A percentile compares a stretch with the other conserved stretches of the same genome.
phyloP scores from a whole-genome alignment of 352 stramenopile species.

The Thalassiosira pacifica region DNA sequence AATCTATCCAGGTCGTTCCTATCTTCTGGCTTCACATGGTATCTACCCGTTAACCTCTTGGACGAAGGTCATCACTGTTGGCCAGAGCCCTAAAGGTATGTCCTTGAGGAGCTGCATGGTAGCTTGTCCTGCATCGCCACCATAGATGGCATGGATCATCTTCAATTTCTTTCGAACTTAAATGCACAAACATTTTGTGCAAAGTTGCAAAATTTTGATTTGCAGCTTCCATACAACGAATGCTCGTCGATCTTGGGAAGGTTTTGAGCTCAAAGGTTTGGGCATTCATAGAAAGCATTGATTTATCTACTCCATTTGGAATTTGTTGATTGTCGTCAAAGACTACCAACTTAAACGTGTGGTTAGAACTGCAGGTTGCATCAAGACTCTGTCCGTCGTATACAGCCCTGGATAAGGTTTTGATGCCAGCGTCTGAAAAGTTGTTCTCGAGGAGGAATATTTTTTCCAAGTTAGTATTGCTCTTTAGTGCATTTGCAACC shows the following conservation, averaged over 20 bases:
- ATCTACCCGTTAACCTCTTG: not conserved
- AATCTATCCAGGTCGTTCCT: not conserved
- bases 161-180: slow-evolving; percentile 1
- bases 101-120: slow-evolving; percentile 9
- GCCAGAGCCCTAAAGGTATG: slow-evolving; percentile 6
- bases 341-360: slow-evolving; percentile 13
- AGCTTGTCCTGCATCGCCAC: not conserved
- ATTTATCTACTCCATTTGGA: not conserved
- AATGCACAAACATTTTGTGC: not conserved
- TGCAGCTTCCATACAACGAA: not conserved
- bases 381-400: not conserved
- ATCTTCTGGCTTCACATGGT: not conserved
- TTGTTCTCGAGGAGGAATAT: not conserved
- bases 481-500: not conserved
- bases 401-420: slow-evolving; percentile 4
- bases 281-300: slow-evolving; percentile 9
- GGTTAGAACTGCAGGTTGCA: slow-evolving; percentile 20
- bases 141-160: not conserved
- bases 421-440: slow-evolving; percentile 11
- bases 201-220: not conserved
- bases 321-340: not conserved
- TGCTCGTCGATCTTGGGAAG: not conserved
- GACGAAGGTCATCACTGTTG: slow-evolving; percentile 17
- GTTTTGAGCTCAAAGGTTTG: not conserved
- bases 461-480: slow-evolving; percentile 14